Base-by-base conservation (phyloP, 2,329 filamentous ascomycete species). In the Chrysoporthe cubensis region DNA sequence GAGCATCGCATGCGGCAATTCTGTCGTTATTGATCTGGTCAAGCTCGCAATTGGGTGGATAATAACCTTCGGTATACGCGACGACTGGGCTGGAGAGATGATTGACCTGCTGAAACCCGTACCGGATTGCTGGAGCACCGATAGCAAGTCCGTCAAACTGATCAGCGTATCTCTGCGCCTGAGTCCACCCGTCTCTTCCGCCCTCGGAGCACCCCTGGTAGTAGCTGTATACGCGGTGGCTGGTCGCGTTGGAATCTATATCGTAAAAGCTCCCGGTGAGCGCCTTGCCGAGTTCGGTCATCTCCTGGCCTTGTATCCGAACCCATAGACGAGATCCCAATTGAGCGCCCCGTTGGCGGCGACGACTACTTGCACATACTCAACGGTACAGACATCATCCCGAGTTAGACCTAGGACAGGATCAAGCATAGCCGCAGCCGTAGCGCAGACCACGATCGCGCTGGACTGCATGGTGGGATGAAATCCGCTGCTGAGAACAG, bases 191-290 rank as follows among this genome's bases (percentile, higher is more conserved):
- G 73, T 88, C 84, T 6, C 85, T 76, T 3, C 85, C 85, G 40
- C 85, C 85, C 0, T 84, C 86, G 1, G 83, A 85, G 72, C 85
- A 87, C 18, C 85, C 85, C 21, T 79, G 77, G 71, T 80, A 86
- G 72, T 86, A 86, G 11, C 79, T 82, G 74, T 65, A 60, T 21
- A 21, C 21, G 21, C 21, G 21, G 21, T 21, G 1, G 21, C 21
- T 21, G 52, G 34, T 37, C 26, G 34, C 34, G 26, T 56, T 26
- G 11, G 52, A 6, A 21, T 21, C 21, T 2, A 26, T 59, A 16
- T 73, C 73, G 71, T 80, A 86, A 61, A 84, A 80, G 57, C 74
- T 75, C 67, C 73, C 73, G 18, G 81, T 79, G 57, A 85, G 67
- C 1, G 75, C 74, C 70, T 84, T 84, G 34, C 82, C 82, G 18